phyloP scores from a whole-genome alignment of 805 yeast species.

The Maudiozyma serrabonitensis region DNA sequence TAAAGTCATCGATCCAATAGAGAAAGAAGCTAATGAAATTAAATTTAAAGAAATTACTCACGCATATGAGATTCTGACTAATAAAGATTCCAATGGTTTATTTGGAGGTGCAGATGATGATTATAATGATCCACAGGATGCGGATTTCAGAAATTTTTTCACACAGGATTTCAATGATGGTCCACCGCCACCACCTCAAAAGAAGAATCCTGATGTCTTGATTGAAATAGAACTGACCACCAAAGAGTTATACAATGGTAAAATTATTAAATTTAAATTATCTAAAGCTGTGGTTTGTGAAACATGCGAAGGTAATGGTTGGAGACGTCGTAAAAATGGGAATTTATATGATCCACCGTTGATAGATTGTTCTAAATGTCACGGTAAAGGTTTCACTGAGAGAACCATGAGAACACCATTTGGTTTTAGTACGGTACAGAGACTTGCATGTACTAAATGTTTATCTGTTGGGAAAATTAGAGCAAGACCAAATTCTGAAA shows the following conservation, averaged over 20 bases:
- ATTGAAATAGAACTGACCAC: constrained; percentile 46
- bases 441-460: constrained; percentile 57
- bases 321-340: constrained; percentile 32
- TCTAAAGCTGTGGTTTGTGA: constrained; percentile 66
- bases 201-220: not conserved
- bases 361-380: constrained; percentile 50
- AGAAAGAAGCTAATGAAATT: constrained; percentile 59
- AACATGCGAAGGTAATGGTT: constrained; percentile 69
- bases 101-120: constrained; percentile 25
- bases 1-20: constrained; percentile 57
- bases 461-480: constrained; percentile 53
- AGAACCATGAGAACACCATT: constrained; percentile 53
- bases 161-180: constrained; percentile 4
- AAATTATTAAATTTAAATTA: constrained; percentile 61
- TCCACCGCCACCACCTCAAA: not conserved
- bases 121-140: constrained; percentile 36
- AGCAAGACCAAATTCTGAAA: constrained; percentile 25
- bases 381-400: constrained; percentile 58
- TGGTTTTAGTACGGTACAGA: constrained; percentile 60
- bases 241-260: constrained; percentile 74
- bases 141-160: constrained; percentile 71
- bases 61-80: constrained; percentile 77
- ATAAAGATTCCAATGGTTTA: constrained; percentile 42
- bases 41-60: constrained; percentile 75
- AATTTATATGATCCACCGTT: constrained; percentile 35